These are phyloP conservation scores for Diplosphaera chodatii DNA, from an alignment of 139 green algal genomes.

Conservation along the genomic window DNA sequence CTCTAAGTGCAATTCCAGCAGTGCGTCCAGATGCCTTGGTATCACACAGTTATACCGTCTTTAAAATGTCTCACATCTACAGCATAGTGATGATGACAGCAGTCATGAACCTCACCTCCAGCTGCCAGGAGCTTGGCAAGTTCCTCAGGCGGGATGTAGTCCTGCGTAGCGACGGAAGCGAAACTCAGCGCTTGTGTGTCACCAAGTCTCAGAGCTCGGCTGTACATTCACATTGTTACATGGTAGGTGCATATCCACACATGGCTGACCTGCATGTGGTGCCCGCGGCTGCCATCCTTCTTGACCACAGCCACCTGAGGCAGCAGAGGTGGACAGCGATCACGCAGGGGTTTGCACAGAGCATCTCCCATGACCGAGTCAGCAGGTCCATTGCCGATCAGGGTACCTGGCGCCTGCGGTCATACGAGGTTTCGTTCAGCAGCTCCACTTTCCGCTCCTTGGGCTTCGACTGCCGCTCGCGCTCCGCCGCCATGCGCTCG, in stretches of 20 bases:
- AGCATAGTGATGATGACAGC: no score
- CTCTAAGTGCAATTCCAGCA: no score
- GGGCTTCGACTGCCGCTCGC: slow-evolving; percentile 7
- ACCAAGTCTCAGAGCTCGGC: no score
- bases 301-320: slow-evolving; percentile 50
- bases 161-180: slow-evolving; percentile 11
- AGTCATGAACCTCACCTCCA: neutral
- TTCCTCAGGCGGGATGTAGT: slow-evolving; percentile 71
- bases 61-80: no score
- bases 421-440: slow-evolving; percentile 59
- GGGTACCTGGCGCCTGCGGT: slow-evolving; percentile 27
- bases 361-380: no score
- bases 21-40: no score
- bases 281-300: slow-evolving; percentile 45
- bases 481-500: slow-evolving; percentile 33
- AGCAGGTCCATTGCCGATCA: neutral
- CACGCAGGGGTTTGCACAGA: no score
- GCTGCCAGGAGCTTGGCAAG: slow-evolving; percentile 53
- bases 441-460: slow-evolving; percentile 20
- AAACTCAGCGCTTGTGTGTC: no score
- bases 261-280: slow-evolving; percentile 56
- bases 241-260: neutral
- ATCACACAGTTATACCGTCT: no score
- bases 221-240: no score
- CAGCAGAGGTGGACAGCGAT: neutral